Base-by-base conservation (phyloP, 2,329 filamentous ascomycete genomes). In the Fusarium robinianum region DNA sequence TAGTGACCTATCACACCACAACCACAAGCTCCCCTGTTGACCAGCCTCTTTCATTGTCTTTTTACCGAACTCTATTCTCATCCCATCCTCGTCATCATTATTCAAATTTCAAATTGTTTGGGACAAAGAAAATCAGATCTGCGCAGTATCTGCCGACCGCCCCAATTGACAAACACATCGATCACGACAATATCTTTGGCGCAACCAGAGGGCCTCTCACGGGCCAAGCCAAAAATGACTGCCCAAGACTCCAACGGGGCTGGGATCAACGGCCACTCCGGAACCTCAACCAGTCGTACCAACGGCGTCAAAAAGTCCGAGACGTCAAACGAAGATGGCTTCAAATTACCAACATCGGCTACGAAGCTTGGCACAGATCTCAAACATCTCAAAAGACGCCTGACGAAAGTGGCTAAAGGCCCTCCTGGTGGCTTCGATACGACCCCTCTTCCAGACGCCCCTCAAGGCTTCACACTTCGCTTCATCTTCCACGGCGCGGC, bases 401-500 rank as follows among this genome's bases (percentile, higher is more conserved):
- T 63, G 31, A 58, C 60, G 32, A 40, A 57, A 11, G 41, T 55
- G 10, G 65, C 61, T 29, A 62, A 62, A 24, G 57, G 57, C 8
- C 88, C 88, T 0, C 79, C 85, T 0, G 90, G 90, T 19, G 90
- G 90, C 22, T 94, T 82, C 66, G 90, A 95, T 67, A 67, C 73
- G 23, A 95, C 89, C 1, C 88, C 90, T 2, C 74, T 96, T 7
- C 88, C 89, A 1, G 70, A 79, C 59, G 83, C 82, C 5, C 84
- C 85, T 7, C 83, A 85, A 6, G 90, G 91, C 17, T 96, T 87
- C 70, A 96, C 89, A 0, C 66, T 96, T 53, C 87, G 85, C 64
- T 85, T 97, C 70, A 90, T 83, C 36, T 89, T 97, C 64, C 86
- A 92, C 66, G 78, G 81, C 46, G 92, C 91, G 1, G 74, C 75